Base-by-base conservation (phyloP, 83 land plant species). In the Thuja plicata region DNA sequence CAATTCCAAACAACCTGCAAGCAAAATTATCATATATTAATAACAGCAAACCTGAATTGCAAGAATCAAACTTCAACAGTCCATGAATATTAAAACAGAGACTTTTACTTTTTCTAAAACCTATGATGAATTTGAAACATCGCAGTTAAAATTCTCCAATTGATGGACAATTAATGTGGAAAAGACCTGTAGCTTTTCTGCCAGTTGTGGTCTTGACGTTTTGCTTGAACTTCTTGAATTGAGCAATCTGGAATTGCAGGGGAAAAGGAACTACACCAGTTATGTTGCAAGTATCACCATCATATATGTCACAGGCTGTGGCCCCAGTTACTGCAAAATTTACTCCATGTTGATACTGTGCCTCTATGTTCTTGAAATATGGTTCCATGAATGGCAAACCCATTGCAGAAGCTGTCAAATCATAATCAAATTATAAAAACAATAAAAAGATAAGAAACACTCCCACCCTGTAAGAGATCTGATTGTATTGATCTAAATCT, bases 251-350 rank as follows among this genome's bases (percentile, higher is more conserved):
- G 41, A 78, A 78, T 35, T 17, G 19, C 41, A 78, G 41, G 81
- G 81, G 17, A 41, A 78, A 78, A 35, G 81, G 81, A 78, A 78
- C 81, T 5, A 37, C 81, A 37, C 43, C 81, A 35, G 81, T 37
- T 34, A 78, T 78, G 6, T 78, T 78, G 81, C 81, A 78, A 10
- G 81, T 78, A 16, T 11, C 81, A 17, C 81, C 81, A 76, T 78
- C 37, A 4, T 15, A 15, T 78, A 78, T 17, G 43, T 78, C 81
- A 7, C 81, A 78, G 81, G 41, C 81, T 3, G 40, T 35, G 15
- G 81, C 81, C 0, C 81, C 81, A 35, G 81, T 2, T 16, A 78
- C 17, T 16, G 81, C 81, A 16, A 78, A 78, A 15, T 78, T 78
- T 15, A 38, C 38, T 78, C 81, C 81, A 78, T 78, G 81, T 5